phyloP scores from a whole-genome alignment of 306 rosid species.

The Casuarina equisetifolia region DNA sequence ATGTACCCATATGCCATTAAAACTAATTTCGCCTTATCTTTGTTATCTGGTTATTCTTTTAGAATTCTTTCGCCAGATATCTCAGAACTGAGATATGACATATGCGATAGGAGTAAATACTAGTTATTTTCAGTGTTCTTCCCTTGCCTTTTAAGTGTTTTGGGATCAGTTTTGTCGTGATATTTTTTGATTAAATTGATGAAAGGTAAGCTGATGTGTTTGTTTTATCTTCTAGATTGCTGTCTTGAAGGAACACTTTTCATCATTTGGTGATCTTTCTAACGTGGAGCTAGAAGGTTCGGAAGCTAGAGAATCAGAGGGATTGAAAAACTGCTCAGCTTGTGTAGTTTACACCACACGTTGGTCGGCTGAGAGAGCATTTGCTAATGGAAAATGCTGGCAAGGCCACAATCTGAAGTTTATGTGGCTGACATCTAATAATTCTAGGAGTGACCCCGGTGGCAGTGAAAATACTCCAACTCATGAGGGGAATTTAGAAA shows the following conservation, averaged over 20 bases:
- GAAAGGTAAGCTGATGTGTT: constrained; percentile 24
- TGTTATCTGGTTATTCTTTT: not conserved
- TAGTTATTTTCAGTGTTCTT: not conserved
- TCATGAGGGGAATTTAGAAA: constrained; percentile 40
- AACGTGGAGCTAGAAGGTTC: constrained; percentile 53
- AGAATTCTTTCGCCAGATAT: not conserved
- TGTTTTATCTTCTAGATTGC: constrained; percentile 46
- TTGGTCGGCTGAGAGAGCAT: constrained; percentile 75
- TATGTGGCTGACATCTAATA: constrained; percentile 54
- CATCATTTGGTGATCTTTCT: constrained; percentile 62
- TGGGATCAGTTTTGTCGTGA: not conserved
- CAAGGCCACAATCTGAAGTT: constrained; percentile 64
- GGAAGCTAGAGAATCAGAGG: constrained; percentile 50
- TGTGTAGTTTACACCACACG: constrained; percentile 56
- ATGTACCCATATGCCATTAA: not conserved
- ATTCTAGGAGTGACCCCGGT: constrained; percentile 38
- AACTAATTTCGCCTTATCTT: not conserved
- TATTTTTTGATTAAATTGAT: constrained; percentile 1
- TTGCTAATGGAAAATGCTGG: constrained; percentile 70
- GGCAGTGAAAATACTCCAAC: constrained; percentile 48
- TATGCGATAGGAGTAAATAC: not conserved
- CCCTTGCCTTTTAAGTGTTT: not conserved
- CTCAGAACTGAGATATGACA: not conserved
- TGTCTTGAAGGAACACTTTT: constrained; percentile 76
- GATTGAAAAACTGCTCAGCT: constrained; percentile 36